These are phyloP conservation scores for Sambucus nigra DNA, from an alignment of 129 eudicot genomes.

Conservation along the genomic window DNA sequence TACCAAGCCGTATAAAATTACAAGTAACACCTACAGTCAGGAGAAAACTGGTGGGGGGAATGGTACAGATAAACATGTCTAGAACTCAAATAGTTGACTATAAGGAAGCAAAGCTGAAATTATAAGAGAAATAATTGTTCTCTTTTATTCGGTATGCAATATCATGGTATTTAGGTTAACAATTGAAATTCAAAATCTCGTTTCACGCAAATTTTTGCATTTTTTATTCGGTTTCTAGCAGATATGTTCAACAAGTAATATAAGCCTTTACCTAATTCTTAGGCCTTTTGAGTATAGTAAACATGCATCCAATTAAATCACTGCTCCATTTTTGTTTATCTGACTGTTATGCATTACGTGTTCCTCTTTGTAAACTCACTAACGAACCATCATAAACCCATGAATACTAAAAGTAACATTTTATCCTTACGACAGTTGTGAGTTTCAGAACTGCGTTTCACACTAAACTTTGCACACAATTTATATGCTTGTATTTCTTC, in stretches of 20 bases:
- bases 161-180: no score
- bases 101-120: no score
- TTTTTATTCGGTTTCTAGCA: no score
- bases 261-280: no score
- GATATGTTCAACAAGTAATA: no score
- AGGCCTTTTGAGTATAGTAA: no score
- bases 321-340: neutral
- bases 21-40: neutral
- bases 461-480: neutral
- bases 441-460: neutral
- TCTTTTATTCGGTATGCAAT: no score
- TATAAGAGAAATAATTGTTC: no score
- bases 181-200: no score
- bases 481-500: neutral
- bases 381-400: neutral
- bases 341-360: neutral
- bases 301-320: no score
- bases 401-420: neutral
- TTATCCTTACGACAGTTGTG: neutral
- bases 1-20: neutral
- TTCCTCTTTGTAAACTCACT: no score
- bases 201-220: no score
- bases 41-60: neutral
- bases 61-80: neutral
- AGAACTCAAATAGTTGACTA: neutral